Evolutionary conservation across 805 yeast genomes (phyloP).

Genomic region (Candida nemodendra): DNA sequence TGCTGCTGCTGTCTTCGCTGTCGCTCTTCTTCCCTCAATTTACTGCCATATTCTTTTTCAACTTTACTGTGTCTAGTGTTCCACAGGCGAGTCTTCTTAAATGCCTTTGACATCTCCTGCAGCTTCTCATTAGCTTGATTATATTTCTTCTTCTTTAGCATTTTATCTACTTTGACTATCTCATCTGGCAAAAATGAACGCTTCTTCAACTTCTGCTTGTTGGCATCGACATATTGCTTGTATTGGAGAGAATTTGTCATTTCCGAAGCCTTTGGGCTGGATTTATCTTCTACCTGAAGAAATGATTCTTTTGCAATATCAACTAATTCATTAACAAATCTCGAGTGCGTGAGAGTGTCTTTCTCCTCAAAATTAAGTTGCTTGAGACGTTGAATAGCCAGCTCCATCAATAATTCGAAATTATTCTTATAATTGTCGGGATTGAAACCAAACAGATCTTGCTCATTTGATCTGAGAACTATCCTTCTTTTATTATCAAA

Average conservation of each 20-base stretch:
- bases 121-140: constrained; percentile 40
- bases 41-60: constrained; percentile 26
- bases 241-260: constrained; percentile 7
- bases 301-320: constrained; percentile 23
- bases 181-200: constrained; percentile 15
- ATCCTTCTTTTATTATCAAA: constrained; percentile 21
- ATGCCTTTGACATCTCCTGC: constrained; percentile 34
- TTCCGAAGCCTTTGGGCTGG: constrained; percentile 1
- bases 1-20: constrained; percentile 42
- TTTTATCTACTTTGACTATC: constrained; percentile 15
- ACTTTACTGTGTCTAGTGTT: constrained; percentile 30
- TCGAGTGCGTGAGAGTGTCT: constrained; percentile 22
- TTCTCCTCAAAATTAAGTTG: constrained; percentile 23
- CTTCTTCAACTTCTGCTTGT: constrained; percentile 1
- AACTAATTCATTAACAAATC: constrained; percentile 23
- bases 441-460: constrained; percentile 18
- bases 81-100: constrained; percentile 40
- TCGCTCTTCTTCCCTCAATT: constrained; percentile 35
- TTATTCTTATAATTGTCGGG: constrained; percentile 20
- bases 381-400: constrained; percentile 13
- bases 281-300: constrained; percentile 13
- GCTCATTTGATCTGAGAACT: constrained; percentile 20
- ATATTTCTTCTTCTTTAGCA: constrained; percentile 25
- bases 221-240: constrained; percentile 8
- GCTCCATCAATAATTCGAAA: constrained; percentile 25